phyloP scores from a whole-genome alignment of 192 early-diverging fungal genomes.

The Rhizoclosmatium globosum region DNA sequence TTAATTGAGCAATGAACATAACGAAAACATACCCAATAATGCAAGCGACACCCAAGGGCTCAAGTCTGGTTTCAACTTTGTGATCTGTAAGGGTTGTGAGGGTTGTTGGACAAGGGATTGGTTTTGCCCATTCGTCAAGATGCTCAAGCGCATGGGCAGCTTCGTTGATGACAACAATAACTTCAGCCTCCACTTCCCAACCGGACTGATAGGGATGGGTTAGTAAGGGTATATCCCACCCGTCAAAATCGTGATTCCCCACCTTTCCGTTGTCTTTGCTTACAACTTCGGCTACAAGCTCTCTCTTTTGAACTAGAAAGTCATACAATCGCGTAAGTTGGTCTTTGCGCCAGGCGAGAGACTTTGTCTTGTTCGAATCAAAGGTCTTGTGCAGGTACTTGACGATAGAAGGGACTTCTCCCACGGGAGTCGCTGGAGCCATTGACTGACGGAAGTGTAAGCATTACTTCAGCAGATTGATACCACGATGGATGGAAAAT shows the following conservation, averaged over 20 bases:
- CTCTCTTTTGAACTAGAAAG: slow-evolving; percentile 7
- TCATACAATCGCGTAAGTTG: slow-evolving; percentile 46
- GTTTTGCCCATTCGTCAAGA: slow-evolving; percentile 49
- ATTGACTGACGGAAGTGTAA: neutral
- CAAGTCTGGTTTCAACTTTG: slow-evolving; percentile 46
- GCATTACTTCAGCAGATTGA: too few species aligned
- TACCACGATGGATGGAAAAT: too few species aligned
- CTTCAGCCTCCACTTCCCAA: slow-evolving; percentile 27
- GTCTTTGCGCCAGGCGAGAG: slow-evolving; percentile 44
- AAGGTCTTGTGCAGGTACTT: slow-evolving; percentile 39
- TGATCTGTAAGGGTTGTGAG: slow-evolving; percentile 10
- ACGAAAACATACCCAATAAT: slow-evolving; percentile 60
- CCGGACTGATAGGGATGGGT: neutral
- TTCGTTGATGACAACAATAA: slow-evolving; percentile 48
- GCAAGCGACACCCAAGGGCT: slow-evolving; percentile 81
- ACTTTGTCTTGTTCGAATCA: slow-evolving; percentile 38
- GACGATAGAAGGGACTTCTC: slow-evolving; percentile 35
- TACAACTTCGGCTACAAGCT: neutral
- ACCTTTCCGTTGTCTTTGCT: neutral
- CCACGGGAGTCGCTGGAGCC: neutral
- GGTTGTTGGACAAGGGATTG: slow-evolving; percentile 14
- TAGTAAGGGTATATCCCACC: neutral
- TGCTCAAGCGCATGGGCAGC: slow-evolving; percentile 44
- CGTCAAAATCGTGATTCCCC: slow-evolving; percentile 2
- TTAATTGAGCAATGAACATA: neutral